Evolutionary conservation across 331 rosid genomes (phyloP).

Genomic region (Stylosanthes scabra): DNA sequence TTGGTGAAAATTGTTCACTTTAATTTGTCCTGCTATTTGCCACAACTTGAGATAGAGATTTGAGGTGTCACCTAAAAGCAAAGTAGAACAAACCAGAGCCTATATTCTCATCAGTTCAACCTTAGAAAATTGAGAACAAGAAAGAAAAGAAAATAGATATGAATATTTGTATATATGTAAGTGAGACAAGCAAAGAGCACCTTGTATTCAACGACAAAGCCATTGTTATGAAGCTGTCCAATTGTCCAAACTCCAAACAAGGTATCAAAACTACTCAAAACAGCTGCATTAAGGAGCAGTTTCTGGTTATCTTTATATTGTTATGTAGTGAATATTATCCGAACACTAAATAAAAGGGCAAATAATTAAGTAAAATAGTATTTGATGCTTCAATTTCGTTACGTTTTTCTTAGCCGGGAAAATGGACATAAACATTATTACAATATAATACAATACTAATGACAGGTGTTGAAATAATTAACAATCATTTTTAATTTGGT

Average conservation of each 20-base stretch:
- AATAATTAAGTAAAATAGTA: too few species aligned
- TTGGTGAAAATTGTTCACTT: background rate
- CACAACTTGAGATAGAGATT: slow-evolving; percentile 19
- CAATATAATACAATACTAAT: background rate
- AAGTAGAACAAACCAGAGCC: background rate
- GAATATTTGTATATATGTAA: background rate
- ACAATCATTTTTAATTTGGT: background rate
- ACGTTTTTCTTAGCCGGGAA: slow-evolving; percentile 24
- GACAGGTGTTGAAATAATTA: background rate
- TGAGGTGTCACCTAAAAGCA: slow-evolving; percentile 26
- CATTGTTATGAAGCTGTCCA: background rate
- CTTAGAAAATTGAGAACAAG: background rate
- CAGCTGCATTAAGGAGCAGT: background rate
- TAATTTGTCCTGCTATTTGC: background rate
- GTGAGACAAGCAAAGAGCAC: slow-evolving; percentile 9
- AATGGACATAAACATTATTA: background rate
- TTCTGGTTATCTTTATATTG: background rate
- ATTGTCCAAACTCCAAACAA: background rate
- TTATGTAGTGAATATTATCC: slow-evolving; percentile 1
- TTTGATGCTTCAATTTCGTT: slow-evolving; percentile 11
- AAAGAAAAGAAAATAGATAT: background rate
- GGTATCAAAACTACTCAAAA: background rate
- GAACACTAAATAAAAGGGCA: background rate
- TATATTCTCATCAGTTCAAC: background rate
- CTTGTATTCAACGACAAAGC: slow-evolving; percentile 34